Conservation (phyloP, 768 basidiomycete species). For the Russula compacta region DNA sequence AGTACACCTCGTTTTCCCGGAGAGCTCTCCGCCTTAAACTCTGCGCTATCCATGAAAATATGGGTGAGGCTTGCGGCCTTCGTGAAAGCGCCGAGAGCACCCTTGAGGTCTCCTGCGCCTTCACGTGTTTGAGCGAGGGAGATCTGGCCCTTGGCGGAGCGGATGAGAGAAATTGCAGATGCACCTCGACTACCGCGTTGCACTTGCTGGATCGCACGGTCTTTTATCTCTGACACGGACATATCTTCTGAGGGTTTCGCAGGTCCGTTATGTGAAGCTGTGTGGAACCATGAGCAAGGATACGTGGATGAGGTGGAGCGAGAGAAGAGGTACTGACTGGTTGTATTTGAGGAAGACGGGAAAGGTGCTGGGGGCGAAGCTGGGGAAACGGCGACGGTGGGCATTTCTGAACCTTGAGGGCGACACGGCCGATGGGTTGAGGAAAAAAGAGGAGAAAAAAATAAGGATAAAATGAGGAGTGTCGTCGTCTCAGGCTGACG, state of each 20-base stretch:
- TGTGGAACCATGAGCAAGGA: slow-evolving; percentile 14
- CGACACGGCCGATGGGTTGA: neutral
- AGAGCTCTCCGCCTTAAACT: slow-evolving; percentile 42
- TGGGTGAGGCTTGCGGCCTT: slow-evolving; percentile 51
- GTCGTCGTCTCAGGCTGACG: neutral
- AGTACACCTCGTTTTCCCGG: slow-evolving; percentile 45
- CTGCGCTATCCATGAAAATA: slow-evolving; percentile 50
- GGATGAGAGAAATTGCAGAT: slow-evolving; percentile 52
- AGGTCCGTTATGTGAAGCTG: slow-evolving; percentile 21
- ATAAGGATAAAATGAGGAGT: slow-evolving; percentile 15
- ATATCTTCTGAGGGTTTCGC: slow-evolving; percentile 23
- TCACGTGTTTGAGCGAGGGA: slow-evolving; percentile 44
- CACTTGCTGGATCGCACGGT: slow-evolving; percentile 38
- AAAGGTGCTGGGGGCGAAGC: slow-evolving; percentile 29
- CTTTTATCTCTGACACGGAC: slow-evolving; percentile 40
- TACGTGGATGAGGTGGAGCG: slow-evolving; percentile 22
- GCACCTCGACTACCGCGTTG: slow-evolving; percentile 47
- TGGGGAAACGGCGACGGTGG: slow-evolving; percentile 34
- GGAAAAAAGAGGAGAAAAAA: neutral
- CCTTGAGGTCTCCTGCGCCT: slow-evolving; percentile 48
- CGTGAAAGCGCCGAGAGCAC: slow-evolving; percentile 50
- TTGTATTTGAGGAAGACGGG: slow-evolving; percentile 25
- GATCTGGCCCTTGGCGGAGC: slow-evolving; percentile 50
- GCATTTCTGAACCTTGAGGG: slow-evolving; percentile 26
- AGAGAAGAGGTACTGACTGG: slow-evolving; percentile 22